Evolutionary conservation across 164 flowering plant species (phyloP).

Genomic region (Aristolochia fimbriata): DNA sequence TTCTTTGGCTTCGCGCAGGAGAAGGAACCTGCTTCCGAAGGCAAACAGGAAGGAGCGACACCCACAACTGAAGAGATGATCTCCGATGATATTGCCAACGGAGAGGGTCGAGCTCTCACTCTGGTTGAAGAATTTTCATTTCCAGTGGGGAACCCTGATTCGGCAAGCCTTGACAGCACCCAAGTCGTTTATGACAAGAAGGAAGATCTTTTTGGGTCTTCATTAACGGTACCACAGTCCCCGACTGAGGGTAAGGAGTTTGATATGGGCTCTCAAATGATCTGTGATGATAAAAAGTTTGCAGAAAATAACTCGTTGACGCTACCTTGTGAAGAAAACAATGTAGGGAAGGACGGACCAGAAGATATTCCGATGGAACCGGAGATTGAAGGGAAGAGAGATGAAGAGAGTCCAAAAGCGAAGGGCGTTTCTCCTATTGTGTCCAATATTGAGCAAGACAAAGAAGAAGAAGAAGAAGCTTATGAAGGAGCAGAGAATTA

Average conservation of each 20-base stretch:
- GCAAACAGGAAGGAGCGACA: background rate
- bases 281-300: background rate
- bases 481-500: no score
- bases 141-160: background rate
- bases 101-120: background rate
- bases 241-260: background rate
- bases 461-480: background rate
- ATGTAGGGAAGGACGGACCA: background rate
- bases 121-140: background rate
- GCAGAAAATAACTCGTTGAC: background rate
- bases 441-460: background rate
- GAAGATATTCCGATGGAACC: background rate
- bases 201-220: background rate
- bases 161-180: background rate
- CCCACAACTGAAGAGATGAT: background rate
- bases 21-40: background rate
- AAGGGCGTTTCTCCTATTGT: background rate
- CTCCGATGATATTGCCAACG: background rate
- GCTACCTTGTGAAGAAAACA: background rate
- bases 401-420: background rate
- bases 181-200: background rate
- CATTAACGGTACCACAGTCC: background rate
- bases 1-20: background rate
- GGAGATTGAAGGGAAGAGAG: background rate
- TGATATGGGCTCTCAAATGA: background rate